A percentile compares a stretch with the other conserved stretches of the same genome.
Evolutionary conservation across 176 grass and related monocot genomes (phyloP).

Genomic region (Tuctoria greenei): DNA sequence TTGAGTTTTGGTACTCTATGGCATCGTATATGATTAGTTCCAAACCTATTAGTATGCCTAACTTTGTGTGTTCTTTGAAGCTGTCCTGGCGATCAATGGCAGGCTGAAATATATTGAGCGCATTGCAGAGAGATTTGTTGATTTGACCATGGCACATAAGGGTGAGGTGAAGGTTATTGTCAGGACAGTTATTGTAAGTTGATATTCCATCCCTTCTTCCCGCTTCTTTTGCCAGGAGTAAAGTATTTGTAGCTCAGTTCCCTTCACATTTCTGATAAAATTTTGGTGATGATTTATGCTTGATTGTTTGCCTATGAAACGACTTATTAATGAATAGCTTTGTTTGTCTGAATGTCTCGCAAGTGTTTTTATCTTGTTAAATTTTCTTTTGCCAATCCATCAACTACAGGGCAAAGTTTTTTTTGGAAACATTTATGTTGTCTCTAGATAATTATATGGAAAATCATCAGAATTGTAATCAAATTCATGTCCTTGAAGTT

Average conservation of each 20-base stretch:
- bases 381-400: constrained; percentile 11
- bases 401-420: neutral
- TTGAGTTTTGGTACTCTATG: neutral
- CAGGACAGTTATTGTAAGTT: constrained; percentile 88
- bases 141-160: constrained; percentile 93
- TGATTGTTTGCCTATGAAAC: neutral
- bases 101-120: constrained; percentile 76
- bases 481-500: neutral
- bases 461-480: neutral
- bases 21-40: neutral
- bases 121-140: constrained; percentile 82
- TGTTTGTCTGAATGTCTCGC: neutral
- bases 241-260: neutral
- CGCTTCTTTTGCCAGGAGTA: neutral
- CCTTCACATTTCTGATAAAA: neutral
- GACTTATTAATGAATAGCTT: neutral
- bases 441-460: neutral
- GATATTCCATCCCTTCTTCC: constrained; percentile 20
- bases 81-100: constrained; percentile 81
- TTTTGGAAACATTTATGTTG: neutral
- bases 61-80: constrained; percentile 42
- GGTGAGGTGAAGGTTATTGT: constrained; percentile 88
- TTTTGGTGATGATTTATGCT: neutral
- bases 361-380: neutral
- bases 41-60: constrained; percentile 1